Evolutionary conservation across 2,329 filamentous ascomycete species (phyloP).

Genomic region (Escovopsis weberi): DNA sequence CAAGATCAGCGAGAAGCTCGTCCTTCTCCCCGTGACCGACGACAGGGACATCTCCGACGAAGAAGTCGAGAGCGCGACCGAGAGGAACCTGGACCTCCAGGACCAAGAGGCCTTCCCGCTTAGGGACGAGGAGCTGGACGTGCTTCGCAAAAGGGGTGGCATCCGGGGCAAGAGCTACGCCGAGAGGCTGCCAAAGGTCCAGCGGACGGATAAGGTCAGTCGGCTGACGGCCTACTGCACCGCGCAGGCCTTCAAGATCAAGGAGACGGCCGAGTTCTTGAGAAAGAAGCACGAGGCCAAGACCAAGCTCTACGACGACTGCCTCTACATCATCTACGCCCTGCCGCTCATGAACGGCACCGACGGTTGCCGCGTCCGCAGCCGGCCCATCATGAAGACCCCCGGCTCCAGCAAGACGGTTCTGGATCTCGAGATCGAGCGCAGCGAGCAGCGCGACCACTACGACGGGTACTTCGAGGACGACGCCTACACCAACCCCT

Average conservation of each 20-base stretch:
- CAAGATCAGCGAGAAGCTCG: conserved; percentile 94
- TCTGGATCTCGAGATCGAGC: conserved; percentile 87
- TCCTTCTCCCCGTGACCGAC: conserved; percentile 72
- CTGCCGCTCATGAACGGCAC: conserved; percentile 72
- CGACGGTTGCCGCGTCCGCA: conserved; percentile 77
- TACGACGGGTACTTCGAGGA: conserved; percentile 84
- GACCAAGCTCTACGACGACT: conserved; percentile 96
- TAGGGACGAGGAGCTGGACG: conserved; percentile 52
- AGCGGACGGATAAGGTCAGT: conserved; percentile 74
- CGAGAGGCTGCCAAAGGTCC: conserved; percentile 77
- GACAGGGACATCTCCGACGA: conserved; percentile 31
- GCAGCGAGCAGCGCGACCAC: conserved; percentile 77
- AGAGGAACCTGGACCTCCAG: conserved; percentile 24
- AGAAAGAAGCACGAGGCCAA: conserved; percentile 76
- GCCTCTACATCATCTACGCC: conserved; percentile 90
- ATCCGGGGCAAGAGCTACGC: conserved; percentile 77
- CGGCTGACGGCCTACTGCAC: conserved; percentile 93
- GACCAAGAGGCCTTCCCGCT: conserved; percentile 51
- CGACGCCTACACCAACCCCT: conserved; percentile 36
- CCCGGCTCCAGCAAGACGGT: conserved; percentile 81
- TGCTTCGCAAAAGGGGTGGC: conserved; percentile 46
- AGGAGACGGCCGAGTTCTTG: conserved; percentile 75
- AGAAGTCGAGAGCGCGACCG: conserved; percentile 21
- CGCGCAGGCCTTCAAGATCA: conserved; percentile 83
- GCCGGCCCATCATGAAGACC: conserved; percentile 81